These are phyloP conservation scores for Candida andamanensis DNA, from an alignment of 805 yeast genomes.

Conservation along the genomic window DNA sequence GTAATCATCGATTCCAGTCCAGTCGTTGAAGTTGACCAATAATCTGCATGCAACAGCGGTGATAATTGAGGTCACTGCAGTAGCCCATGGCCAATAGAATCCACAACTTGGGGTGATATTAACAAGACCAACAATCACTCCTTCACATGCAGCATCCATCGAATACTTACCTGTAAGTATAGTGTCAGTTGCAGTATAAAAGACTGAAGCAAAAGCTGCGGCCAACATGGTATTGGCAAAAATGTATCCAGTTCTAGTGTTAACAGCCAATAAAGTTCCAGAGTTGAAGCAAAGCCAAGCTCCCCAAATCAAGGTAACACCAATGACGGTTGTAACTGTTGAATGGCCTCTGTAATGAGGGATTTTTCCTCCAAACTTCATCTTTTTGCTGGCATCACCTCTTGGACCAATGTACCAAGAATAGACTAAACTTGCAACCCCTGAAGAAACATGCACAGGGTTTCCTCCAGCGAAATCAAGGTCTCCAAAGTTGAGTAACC, in stretches of 20 bases:
- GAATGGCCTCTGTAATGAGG: slow-evolving; percentile 28
- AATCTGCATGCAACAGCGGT: slow-evolving; percentile 35
- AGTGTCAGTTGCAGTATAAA: slow-evolving; percentile 42
- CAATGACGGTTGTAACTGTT: slow-evolving; percentile 33
- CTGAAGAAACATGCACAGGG: slow-evolving; percentile 44
- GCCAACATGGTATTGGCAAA: slow-evolving; percentile 48
- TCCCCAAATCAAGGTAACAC: slow-evolving; percentile 44
- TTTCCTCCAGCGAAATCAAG: slow-evolving; percentile 49
- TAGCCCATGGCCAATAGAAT: slow-evolving; percentile 42
- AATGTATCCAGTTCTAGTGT: slow-evolving; percentile 41
- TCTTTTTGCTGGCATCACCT: slow-evolving; percentile 18
- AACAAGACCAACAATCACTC: slow-evolving; percentile 42
- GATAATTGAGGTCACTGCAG: slow-evolving; percentile 38
- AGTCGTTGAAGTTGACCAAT: slow-evolving; percentile 29
- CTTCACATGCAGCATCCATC: slow-evolving; percentile 40
- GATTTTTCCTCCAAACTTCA: slow-evolving; percentile 19
- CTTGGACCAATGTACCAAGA: slow-evolving; percentile 41
- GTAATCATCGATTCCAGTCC: slow-evolving; percentile 43
- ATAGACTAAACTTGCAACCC: slow-evolving; percentile 39
- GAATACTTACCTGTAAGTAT: slow-evolving; percentile 37
- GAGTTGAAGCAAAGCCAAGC: slow-evolving; percentile 49
- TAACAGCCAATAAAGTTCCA: slow-evolving; percentile 39
- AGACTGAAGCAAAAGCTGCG: slow-evolving; percentile 42
- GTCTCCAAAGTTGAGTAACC: slow-evolving; percentile 39
- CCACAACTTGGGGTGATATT: slow-evolving; percentile 47